These are phyloP conservation scores for Candida glucosophila DNA, from an alignment of 1,139 yeast species.

Conservation along the genomic window DNA sequence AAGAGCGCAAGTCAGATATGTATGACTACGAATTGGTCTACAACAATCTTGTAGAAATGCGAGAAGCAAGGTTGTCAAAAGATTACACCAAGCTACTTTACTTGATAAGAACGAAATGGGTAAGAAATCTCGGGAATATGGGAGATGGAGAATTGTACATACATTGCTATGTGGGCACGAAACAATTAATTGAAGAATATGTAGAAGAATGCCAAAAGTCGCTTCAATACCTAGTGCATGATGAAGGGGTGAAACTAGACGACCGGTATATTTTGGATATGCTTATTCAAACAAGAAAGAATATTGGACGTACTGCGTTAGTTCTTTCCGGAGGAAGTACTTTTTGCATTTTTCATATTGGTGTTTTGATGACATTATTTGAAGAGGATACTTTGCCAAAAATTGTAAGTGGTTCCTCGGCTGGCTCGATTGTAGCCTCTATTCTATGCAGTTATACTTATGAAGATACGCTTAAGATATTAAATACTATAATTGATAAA, in stretches of 20 bases:
- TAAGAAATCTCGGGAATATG: constrained; percentile 79
- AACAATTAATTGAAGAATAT: constrained; percentile 72
- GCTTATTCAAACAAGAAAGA: constrained; percentile 79
- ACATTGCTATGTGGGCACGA: constrained; percentile 82
- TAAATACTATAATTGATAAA: constrained; percentile 44
- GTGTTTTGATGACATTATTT: constrained; percentile 73
- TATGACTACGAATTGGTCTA: constrained; percentile 66
- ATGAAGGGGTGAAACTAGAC: constrained; percentile 44
- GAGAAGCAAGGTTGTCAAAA: constrained; percentile 45
- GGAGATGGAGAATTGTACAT: constrained; percentile 74
- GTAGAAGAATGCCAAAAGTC: constrained; percentile 66
- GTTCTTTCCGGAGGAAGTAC: constrained; percentile 94
- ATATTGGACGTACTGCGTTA: constrained; percentile 88
- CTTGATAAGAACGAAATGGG: constrained; percentile 76
- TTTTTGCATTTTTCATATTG: constrained; percentile 87
- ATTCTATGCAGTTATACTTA: constrained; percentile 74
- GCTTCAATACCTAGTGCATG: constrained; percentile 40
- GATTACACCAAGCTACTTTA: constrained; percentile 60
- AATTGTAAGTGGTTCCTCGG: constrained; percentile 91
- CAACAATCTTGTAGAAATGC: constrained; percentile 47
- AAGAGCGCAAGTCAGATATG: constrained; percentile 45
- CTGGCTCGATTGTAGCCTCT: constrained; percentile 93
- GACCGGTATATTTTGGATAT: constrained; percentile 66
- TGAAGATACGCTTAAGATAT: constrained; percentile 56
- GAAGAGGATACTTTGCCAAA: constrained; percentile 74